These are phyloP conservation scores for Amanita phalloides DNA, from an alignment of 768 basidiomycete genomes.

Conservation along the genomic window DNA sequence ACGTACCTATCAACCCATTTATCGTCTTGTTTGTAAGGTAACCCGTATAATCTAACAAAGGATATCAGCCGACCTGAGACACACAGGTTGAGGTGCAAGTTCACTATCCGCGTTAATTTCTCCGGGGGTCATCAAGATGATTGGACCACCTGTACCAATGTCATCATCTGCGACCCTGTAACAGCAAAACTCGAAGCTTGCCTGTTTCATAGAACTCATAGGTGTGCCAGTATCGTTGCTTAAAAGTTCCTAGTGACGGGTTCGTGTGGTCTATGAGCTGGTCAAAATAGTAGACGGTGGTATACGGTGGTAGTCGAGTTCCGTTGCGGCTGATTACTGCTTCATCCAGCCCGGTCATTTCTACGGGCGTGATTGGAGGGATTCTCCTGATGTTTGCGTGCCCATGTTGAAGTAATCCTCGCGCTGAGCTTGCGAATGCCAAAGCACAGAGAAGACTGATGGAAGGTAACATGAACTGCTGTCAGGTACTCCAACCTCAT, in stretches of 20 bases:
- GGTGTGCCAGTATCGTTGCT: constrained; percentile 65
- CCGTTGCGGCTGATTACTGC: constrained; percentile 34
- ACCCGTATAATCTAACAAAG: constrained; percentile 26
- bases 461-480: not conserved
- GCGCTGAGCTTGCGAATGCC: not conserved
- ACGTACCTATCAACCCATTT: constrained; percentile 41
- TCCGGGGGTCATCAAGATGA: constrained; percentile 58
- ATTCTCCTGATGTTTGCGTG: constrained; percentile 32
- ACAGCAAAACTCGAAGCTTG: constrained; percentile 10
- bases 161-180: not conserved
- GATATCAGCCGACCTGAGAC: not conserved
- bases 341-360: constrained; percentile 13
- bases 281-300: constrained; percentile 43
- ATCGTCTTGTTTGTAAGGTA: constrained; percentile 59
- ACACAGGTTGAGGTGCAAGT: constrained; percentile 1
- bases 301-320: constrained; percentile 31
- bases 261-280: constrained; percentile 44
- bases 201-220: constrained; percentile 55
- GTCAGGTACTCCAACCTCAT: not conserved
- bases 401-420: constrained; percentile 25
- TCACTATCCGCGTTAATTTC: constrained; percentile 45
- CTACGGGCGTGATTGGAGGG: constrained; percentile 25
- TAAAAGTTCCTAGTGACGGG: constrained; percentile 61
- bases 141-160: constrained; percentile 37
- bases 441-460: not conserved